phyloP scores from a whole-genome alignment of 2,329 filamentous ascomycete species.

The Bimuria novae-zelandiae region DNA sequence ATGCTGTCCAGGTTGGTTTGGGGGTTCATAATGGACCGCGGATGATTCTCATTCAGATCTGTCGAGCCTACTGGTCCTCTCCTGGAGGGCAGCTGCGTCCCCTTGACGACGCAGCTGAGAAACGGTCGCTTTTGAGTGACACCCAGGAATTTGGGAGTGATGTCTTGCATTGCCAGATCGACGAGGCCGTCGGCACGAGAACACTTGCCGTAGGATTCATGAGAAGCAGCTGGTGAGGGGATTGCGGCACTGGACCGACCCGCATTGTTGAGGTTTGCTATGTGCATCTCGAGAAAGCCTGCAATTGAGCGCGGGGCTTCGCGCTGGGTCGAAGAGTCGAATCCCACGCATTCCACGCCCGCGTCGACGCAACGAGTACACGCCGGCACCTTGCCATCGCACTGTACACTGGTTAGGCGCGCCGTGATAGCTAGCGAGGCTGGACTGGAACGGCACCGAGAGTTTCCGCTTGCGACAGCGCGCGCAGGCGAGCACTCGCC shows the following conservation, averaged over 20 bases:
- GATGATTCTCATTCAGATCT: constrained; percentile 43
- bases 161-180: constrained; percentile 42
- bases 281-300: constrained; percentile 40
- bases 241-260: constrained; percentile 21
- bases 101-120: constrained; percentile 42
- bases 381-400: constrained; percentile 42
- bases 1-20: constrained; percentile 37
- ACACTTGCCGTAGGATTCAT: constrained; percentile 32
- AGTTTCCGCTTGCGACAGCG: constrained; percentile 43
- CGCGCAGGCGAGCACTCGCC: constrained; percentile 43
- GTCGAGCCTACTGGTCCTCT: constrained; percentile 41
- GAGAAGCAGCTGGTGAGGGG: constrained; percentile 33
- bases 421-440: constrained; percentile 8
- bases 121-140: constrained; percentile 39
- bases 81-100: constrained; percentile 41
- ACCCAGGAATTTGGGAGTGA: constrained; percentile 43
- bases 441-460: constrained; percentile 28
- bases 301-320: constrained; percentile 41
- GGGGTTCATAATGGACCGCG: constrained; percentile 44
- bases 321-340: constrained; percentile 40
- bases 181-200: constrained; percentile 38
- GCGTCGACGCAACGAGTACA: constrained; percentile 42
- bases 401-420: constrained; percentile 31
- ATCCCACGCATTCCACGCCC: constrained; percentile 38
- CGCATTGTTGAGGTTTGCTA: constrained; percentile 30